Conservation (phyloP, 306 rosid genomes). For the Ormosia emarginata region DNA sequence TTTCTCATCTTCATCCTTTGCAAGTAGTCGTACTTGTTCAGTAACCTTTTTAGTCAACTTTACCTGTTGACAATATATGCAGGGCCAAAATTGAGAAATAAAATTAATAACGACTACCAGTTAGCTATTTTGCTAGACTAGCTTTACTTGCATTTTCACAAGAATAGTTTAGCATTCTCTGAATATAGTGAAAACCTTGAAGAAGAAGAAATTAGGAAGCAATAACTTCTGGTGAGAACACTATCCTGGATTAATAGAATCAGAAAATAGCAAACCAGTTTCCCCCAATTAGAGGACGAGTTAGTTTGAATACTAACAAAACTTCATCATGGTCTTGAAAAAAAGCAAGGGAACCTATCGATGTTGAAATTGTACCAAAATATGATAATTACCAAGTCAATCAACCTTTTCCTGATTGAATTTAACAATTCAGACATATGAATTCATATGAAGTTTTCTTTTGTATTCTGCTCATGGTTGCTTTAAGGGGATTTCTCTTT, state of each 20-base stretch:
- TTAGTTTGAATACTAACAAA: neutral
- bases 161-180: neutral
- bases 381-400: neutral
- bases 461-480: neutral
- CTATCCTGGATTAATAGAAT: neutral
- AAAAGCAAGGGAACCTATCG: no score
- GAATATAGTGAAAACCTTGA: neutral
- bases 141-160: conserved; percentile 3
- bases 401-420: neutral
- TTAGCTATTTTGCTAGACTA: neutral
- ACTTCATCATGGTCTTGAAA: no score
- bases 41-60: conserved; percentile 91
- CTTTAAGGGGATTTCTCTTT: neutral
- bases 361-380: no score
- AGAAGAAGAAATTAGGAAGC: conserved; percentile 8
- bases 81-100: conserved; percentile 11
- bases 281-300: neutral
- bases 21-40: conserved; percentile 88
- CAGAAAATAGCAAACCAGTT: neutral
- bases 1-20: conserved; percentile 76
- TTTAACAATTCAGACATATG: neutral
- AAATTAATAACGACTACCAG: neutral
- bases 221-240: neutral
- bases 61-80: conserved; percentile 41
- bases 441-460: neutral